These are phyloP conservation scores for Monosporascus sp. DNA, from an alignment of 2,329 filamentous ascomycete genomes.

Conservation along the genomic window DNA sequence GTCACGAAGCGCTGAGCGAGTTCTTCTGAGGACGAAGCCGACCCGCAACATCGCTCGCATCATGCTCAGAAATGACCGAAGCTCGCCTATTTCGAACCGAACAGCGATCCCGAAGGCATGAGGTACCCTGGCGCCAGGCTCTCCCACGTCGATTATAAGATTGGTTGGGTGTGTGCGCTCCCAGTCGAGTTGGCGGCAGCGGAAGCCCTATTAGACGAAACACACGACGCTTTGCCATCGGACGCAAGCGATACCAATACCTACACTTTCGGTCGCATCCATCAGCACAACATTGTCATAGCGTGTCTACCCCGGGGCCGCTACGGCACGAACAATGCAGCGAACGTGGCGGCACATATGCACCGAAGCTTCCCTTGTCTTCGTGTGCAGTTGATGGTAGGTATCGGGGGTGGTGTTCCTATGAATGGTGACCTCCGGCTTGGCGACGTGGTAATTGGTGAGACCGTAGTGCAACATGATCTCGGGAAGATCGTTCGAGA, in stretches of 20 bases:
- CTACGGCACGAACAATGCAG: background rate
- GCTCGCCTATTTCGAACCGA: too few species aligned
- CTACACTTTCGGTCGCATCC: background rate
- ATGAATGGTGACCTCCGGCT: too few species aligned
- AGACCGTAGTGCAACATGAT: too few species aligned
- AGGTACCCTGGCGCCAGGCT: background rate
- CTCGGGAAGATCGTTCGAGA: too few species aligned
- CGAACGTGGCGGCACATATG: background rate
- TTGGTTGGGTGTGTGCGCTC: conserved; percentile 16
- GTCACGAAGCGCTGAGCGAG: too few species aligned
- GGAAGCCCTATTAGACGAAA: conserved; percentile 6
- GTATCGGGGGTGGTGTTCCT: conserved; percentile 16
- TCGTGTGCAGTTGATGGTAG: conserved; percentile 8
- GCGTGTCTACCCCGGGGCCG: background rate
- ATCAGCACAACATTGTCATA: background rate
- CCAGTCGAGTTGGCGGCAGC: conserved; percentile 12
- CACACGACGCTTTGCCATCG: background rate
- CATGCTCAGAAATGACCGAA: too few species aligned
- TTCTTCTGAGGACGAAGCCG: too few species aligned
- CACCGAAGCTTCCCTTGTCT: background rate
- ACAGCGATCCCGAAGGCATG: too few species aligned
- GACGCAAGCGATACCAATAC: background rate
- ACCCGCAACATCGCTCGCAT: too few species aligned
- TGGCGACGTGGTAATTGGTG: too few species aligned
- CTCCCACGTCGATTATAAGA: conserved; percentile 1